Percentiles rank a stretch among this genome's conserved stretches.
These are phyloP conservation scores for Leccinum pachyderme DNA, from an alignment of 1,284 basidiomycete genomes.

Conservation along the genomic window DNA sequence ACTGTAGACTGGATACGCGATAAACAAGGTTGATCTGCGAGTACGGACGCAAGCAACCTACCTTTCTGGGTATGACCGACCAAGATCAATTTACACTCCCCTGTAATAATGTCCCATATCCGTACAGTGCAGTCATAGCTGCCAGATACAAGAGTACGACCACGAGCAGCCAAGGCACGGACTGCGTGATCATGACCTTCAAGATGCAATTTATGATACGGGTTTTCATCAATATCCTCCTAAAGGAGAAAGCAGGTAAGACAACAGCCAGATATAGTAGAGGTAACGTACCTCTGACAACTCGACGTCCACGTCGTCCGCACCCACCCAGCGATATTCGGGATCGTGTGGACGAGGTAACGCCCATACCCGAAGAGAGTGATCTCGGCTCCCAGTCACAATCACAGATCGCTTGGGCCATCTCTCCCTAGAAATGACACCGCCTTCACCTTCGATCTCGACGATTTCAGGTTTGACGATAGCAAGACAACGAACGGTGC, in stretches of 20 bases:
- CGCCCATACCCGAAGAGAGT: conserved; percentile 88
- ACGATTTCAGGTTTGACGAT: conserved; percentile 86
- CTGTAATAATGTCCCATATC: conserved; percentile 93
- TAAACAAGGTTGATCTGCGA: conserved; percentile 2
- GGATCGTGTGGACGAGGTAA: conserved; percentile 77
- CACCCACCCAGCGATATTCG: conserved; percentile 70
- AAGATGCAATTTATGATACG: conserved; percentile 83
- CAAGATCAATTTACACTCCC: conserved; percentile 77
- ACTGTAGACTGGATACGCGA: conserved; percentile 69
- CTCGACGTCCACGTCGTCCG: conserved; percentile 67
- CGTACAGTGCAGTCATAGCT: conserved; percentile 93
- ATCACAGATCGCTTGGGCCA: conserved; percentile 88
- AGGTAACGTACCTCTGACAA: conserved; percentile 58
- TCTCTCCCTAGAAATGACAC: conserved; percentile 60
- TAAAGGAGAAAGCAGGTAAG: conserved; percentile 22
- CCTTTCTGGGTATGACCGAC: conserved; percentile 91
- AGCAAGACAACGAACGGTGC: conserved; percentile 88
- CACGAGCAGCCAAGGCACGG: conserved; percentile 86
- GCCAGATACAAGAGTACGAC: conserved; percentile 88
- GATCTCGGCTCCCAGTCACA: conserved; percentile 91
- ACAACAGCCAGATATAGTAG: background rate
- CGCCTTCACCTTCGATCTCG: conserved; percentile 62
- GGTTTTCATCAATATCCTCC: conserved; percentile 83
- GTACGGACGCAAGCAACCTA: conserved; percentile 33
- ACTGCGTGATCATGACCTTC: conserved; percentile 91